Evolutionary conservation across 768 basidiomycete genomes (phyloP).

Genomic region (Boletus barrowsii): DNA sequence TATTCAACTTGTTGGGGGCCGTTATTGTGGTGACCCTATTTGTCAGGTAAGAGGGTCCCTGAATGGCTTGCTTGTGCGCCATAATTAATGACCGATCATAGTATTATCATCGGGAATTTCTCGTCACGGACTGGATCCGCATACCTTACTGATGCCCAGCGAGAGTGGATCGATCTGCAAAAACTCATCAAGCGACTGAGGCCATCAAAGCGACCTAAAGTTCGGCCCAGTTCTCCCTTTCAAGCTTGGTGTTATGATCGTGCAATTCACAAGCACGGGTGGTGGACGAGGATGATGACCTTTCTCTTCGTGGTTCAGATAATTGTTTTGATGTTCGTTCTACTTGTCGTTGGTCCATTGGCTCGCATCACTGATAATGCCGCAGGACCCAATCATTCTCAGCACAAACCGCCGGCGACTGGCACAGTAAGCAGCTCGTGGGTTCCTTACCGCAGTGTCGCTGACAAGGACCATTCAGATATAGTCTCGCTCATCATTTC

Average conservation of each 20-base stretch:
- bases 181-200: constrained; percentile 84
- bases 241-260: constrained; percentile 90
- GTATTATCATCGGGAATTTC: constrained; percentile 96
- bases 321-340: constrained; percentile 70
- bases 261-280: constrained; percentile 88
- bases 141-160: constrained; percentile 79
- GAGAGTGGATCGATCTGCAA: constrained; percentile 92
- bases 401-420: constrained; percentile 44
- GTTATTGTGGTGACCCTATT: constrained; percentile 89
- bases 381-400: constrained; percentile 79
- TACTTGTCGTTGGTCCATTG: not conserved
- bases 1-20: constrained; percentile 88
- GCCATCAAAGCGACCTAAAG: constrained; percentile 78
- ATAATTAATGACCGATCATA: constrained; percentile 33
- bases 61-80: not conserved
- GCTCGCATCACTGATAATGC: not conserved
- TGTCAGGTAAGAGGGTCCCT: constrained; percentile 60
- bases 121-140: constrained; percentile 83
- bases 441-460: not conserved
- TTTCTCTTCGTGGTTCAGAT: constrained; percentile 79
- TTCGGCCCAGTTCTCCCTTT: constrained; percentile 49
- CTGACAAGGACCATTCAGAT: constrained; percentile 42
- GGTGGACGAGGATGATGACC: constrained; percentile 85
- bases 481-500: constrained; percentile 74
- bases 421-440: constrained; percentile 52